Evolutionary conservation across 2,329 filamentous ascomycete genomes (phyloP), one percentile per base, ranked within the genome.

Genomic region (Cyanodermella asteris): DNA sequence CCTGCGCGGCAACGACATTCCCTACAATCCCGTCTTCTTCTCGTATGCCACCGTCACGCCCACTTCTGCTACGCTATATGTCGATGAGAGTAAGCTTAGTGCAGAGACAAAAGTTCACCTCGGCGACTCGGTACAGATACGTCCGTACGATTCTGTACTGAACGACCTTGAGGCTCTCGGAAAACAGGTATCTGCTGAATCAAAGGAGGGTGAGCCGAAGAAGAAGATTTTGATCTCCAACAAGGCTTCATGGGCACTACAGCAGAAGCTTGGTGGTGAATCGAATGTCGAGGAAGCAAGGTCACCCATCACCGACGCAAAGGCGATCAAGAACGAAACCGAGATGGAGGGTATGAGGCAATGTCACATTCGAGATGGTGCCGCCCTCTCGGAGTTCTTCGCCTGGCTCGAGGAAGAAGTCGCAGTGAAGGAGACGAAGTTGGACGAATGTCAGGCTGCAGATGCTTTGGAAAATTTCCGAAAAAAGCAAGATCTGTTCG

Each of bases 1-100:
- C 50, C 55, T 97, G 24, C 71, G 87, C 37, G 87, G 87, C 38
- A 87, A 64, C 46, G 87, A 94, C 44, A 94, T 97, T 35, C 78
- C 81, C 0, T 97, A 87, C 55, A 97, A 97, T 44, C 87, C 87
- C 0, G 87, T 97, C 24, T 94, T 97, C 57, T 94, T 94, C 51
- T 87, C 84, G 10, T 97, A 94, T 41, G 84, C 84, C 22, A 64
- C 87, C 20, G 56, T 97, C 33, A 94, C 87, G 3, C 67, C 71
- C 2, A 70, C 49, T 7, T 57, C 66, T 2, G 77, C 73, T 13
- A 81, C 71, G 2, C 60, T 97, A 5, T 97, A 93, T 41, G 57
- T 94, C 30, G 75, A 94, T 41, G 63, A 71, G 8, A 61, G 64
- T 9, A 91, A 93, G 47, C 51, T 94, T 15, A 68, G 61, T 17